phyloP scores from a whole-genome alignment of 2,329 filamentous ascomycete genomes.

The Aspergillus felis region DNA sequence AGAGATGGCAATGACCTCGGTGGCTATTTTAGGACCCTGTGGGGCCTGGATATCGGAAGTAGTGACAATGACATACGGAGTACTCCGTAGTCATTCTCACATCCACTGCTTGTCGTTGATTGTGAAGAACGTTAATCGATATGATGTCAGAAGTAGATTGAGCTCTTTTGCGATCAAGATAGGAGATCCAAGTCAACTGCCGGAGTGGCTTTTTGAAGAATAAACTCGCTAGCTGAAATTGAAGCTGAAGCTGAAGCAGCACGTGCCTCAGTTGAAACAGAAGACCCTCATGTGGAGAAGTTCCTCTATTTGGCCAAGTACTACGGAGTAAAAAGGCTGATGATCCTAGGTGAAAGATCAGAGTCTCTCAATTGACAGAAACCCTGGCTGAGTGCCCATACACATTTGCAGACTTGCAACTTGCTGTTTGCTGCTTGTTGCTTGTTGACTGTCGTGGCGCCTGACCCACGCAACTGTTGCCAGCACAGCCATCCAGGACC shows the following conservation, averaged over 20 bases:
- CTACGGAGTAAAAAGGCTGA: neutral
- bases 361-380: neutral
- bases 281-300: neutral
- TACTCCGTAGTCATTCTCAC: neutral
- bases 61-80: neutral
- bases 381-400: neutral
- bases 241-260: neutral
- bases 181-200: neutral
- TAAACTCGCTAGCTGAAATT: no score
- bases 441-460: neutral
- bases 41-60: neutral
- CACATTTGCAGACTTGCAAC: no score
- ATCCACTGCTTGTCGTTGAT: neutral
- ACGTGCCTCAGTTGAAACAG: no score
- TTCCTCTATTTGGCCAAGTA: neutral
- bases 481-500: neutral
- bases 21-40: neutral
- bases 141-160: neutral
- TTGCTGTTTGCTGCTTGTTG: no score
- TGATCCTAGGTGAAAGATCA: neutral
- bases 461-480: neutral
- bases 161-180: neutral
- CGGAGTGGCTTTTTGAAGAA: no score
- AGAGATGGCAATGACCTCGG: neutral
- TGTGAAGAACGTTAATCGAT: neutral